phyloP scores from a whole-genome alignment of 2,329 filamentous ascomycete genomes.

The Beauveria varroae region DNA sequence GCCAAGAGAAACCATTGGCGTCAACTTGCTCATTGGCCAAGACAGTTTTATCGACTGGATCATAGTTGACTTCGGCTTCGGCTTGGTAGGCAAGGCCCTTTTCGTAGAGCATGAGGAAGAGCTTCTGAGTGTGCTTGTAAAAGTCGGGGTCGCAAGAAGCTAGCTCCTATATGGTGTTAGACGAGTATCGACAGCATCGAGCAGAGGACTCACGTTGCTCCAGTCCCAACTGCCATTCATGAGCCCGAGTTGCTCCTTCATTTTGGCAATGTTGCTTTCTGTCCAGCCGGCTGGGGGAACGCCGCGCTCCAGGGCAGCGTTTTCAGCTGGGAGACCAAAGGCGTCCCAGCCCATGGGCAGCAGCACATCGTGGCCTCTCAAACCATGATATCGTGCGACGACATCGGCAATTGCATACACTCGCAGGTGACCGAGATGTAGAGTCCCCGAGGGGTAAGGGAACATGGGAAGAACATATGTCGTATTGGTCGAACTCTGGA shows the following conservation, averaged over 20 bases:
- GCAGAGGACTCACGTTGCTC: constrained; percentile 55
- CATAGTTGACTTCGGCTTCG: constrained; percentile 81
- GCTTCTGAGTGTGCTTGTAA: constrained; percentile 81
- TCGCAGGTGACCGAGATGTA: constrained; percentile 81
- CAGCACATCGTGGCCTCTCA: constrained; percentile 68
- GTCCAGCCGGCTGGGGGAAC: constrained; percentile 77
- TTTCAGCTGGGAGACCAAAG: constrained; percentile 85
- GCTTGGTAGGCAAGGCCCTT: constrained; percentile 74
- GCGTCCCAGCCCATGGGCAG: constrained; percentile 95
- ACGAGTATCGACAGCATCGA: constrained; percentile 6
- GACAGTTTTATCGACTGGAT: constrained; percentile 82
- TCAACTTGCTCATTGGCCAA: constrained; percentile 93
- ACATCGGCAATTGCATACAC: constrained; percentile 91
- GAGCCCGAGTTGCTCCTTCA: constrained; percentile 71
- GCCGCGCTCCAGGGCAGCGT: constrained; percentile 78
- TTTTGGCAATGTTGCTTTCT: constrained; percentile 67
- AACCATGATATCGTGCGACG: constrained; percentile 64
- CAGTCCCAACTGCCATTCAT: constrained; percentile 85
- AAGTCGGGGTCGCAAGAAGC: constrained; percentile 78
- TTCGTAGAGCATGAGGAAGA: constrained; percentile 72
- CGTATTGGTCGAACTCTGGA: constrained; percentile 18
- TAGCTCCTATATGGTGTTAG: constrained; percentile 52
- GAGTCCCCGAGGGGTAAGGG: constrained; percentile 78
- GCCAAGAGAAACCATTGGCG: constrained; percentile 75
- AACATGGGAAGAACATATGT: constrained; percentile 86